Evolutionary conservation across 2,329 filamentous ascomycete species (phyloP).

Genomic region (Colletotrichum euphorbiae): DNA sequence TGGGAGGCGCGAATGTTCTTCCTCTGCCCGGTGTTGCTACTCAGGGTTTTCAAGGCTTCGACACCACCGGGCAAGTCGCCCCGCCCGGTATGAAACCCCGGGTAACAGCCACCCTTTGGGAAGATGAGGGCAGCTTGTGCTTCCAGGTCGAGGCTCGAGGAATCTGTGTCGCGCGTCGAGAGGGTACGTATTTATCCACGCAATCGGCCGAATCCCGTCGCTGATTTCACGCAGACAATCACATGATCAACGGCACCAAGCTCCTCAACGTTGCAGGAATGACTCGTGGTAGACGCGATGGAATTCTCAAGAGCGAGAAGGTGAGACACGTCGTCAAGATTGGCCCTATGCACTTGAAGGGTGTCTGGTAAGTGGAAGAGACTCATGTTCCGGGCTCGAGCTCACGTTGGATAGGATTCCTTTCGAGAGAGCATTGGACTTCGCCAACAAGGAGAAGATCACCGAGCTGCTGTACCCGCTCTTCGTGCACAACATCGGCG

Average conservation of each 20-base stretch:
- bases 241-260: conserved; percentile 99
- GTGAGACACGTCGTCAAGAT: conserved; percentile 98
- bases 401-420: conserved; percentile 80
- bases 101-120: conserved; percentile 96
- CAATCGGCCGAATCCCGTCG: neutral
- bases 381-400: neutral
- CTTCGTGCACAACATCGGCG: conserved; percentile 97
- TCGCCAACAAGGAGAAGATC: conserved; percentile 99
- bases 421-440: conserved; percentile 96
- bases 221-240: conserved; percentile 76
- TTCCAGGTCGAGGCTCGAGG: conserved; percentile 98
- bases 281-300: conserved; percentile 94
- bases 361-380: conserved; percentile 80
- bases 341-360: conserved; percentile 98
- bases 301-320: conserved; percentile 98
- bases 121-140: conserved; percentile 96
- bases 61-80: conserved; percentile 91
- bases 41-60: conserved; percentile 71
- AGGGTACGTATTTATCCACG: conserved; percentile 69
- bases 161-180: conserved; percentile 92
- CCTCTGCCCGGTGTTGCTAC: conserved; percentile 72
- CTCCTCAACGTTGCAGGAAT: conserved; percentile 97
- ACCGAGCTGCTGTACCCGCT: conserved; percentile 94
- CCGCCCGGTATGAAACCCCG: conserved; percentile 96
- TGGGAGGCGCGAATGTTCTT: conserved; percentile 74